Evolutionary conservation across 2,329 filamentous ascomycete species (phyloP).

Genomic region (Nigrospora osmanthi): DNA sequence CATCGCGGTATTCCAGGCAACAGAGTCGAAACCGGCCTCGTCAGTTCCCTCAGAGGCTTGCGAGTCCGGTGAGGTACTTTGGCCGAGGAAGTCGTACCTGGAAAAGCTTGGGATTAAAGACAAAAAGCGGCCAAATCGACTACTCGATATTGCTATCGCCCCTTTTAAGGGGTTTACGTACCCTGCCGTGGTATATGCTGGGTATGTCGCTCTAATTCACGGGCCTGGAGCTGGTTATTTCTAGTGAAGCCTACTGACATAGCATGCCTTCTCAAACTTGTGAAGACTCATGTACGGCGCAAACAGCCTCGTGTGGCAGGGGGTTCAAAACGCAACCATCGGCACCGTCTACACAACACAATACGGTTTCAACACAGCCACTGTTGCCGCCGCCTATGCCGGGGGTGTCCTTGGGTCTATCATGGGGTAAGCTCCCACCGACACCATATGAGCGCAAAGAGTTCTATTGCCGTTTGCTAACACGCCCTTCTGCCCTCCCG

Average conservation of each 20-base stretch:
- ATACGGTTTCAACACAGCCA: conserved; percentile 20
- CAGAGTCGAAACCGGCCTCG: conserved; percentile 4
- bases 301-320: conserved; percentile 22
- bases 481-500: too few relatives aligned
- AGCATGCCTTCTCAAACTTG: background rate
- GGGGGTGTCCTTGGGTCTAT: conserved; percentile 11
- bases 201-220: conserved; percentile 14
- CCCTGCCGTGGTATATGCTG: conserved; percentile 25
- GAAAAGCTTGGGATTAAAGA: conserved; percentile 27
- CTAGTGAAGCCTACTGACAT: background rate
- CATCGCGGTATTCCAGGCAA: background rate
- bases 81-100: conserved; percentile 25
- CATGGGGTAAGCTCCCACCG: conserved; percentile 12
- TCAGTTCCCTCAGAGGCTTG: conserved; percentile 3
- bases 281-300: conserved; percentile 21
- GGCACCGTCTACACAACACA: conserved; percentile 21
- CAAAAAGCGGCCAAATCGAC: conserved; percentile 27
- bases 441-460: conserved; percentile 2
- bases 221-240: background rate
- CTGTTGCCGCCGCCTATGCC: conserved; percentile 16
- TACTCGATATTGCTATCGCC: conserved; percentile 25
- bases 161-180: conserved; percentile 21
- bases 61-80: conserved; percentile 20
- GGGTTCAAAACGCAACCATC: conserved; percentile 20
- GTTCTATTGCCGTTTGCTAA: background rate